phyloP scores from a whole-genome alignment of 2,329 filamentous ascomycete genomes.

The Amylocarpus encephaloides region DNA sequence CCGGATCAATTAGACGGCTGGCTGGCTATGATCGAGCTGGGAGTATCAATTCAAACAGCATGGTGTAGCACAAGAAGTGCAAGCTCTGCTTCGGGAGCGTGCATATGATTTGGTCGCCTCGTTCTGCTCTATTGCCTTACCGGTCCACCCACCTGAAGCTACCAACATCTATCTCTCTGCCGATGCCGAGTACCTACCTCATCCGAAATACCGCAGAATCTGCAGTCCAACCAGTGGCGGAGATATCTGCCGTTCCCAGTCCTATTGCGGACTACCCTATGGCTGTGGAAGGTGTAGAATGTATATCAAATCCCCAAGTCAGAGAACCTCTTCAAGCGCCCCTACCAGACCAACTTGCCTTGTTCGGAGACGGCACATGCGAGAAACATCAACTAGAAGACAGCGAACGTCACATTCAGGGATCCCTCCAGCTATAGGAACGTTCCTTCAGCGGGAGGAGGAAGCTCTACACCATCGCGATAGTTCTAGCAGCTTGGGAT shows the following conservation, averaged over 20 bases:
- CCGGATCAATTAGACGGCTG: too few relatives aligned
- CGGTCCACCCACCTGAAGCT: neutral
- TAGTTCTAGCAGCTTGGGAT: neutral
- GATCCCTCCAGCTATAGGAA: neutral
- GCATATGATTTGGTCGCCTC: conserved; percentile 3
- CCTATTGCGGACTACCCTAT: neutral
- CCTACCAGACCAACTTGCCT: too few relatives aligned
- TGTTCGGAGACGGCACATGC: too few relatives aligned
- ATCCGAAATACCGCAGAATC: conserved; percentile 2
- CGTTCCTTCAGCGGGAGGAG: neutral
- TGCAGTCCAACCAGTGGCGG: neutral
- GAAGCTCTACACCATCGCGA: too few relatives aligned
- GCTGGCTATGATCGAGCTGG: too few relatives aligned
- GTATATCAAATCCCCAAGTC: too few relatives aligned
- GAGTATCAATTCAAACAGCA: too few relatives aligned
- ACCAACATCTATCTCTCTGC: neutral
- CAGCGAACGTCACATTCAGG: conserved; percentile 1
- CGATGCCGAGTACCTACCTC: neutral
- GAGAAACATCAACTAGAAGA: neutral
- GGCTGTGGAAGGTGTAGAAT: too few relatives aligned
- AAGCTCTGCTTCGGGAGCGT: neutral
- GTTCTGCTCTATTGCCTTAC: neutral
- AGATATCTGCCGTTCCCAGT: neutral
- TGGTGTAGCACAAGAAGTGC: too few relatives aligned
- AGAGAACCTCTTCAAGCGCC: too few relatives aligned